These are phyloP conservation scores for Amanita phalloides DNA, from an alignment of 768 basidiomycete genomes.

Conservation along the genomic window DNA sequence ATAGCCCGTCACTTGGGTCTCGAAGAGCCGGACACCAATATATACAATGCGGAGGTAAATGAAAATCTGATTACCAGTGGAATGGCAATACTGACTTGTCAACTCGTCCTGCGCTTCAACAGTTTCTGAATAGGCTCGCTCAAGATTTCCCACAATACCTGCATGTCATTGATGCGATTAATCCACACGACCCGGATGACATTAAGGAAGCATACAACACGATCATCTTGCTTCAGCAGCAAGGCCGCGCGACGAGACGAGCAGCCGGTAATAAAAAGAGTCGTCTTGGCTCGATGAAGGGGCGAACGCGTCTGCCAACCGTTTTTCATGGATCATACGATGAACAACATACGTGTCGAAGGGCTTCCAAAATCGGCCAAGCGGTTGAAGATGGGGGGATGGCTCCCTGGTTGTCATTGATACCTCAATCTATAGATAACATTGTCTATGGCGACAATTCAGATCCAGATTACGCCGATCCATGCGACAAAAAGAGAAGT, in stretches of 20 bases:
- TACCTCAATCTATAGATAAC: not conserved
- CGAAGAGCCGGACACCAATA: not conserved
- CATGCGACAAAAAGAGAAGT: not conserved
- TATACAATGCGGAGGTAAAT: not conserved
- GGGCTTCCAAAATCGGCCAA: no score
- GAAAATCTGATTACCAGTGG: not conserved
- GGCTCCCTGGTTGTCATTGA: not conserved
- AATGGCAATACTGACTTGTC: not conserved
- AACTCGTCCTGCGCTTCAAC: not conserved
- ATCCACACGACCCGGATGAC: not conserved
- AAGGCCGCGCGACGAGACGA: not conserved
- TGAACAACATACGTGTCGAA: not conserved
- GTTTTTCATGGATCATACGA: conserved; percentile 1
- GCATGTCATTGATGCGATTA: not conserved
- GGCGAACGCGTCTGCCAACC: not conserved
- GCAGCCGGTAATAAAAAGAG: not conserved
- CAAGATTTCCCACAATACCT: not conserved
- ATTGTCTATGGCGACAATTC: not conserved
- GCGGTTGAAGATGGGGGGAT: not conserved
- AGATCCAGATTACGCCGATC: not conserved
- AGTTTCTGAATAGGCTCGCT: not conserved
- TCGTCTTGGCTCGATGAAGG: not conserved
- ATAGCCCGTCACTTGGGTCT: not conserved
- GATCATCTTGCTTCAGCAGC: not conserved
- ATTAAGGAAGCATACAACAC: not conserved